These are phyloP conservation scores for Moesziomyces parantarcticus DNA, from an alignment of 1,284 basidiomycete species.

Conservation along the genomic window DNA sequence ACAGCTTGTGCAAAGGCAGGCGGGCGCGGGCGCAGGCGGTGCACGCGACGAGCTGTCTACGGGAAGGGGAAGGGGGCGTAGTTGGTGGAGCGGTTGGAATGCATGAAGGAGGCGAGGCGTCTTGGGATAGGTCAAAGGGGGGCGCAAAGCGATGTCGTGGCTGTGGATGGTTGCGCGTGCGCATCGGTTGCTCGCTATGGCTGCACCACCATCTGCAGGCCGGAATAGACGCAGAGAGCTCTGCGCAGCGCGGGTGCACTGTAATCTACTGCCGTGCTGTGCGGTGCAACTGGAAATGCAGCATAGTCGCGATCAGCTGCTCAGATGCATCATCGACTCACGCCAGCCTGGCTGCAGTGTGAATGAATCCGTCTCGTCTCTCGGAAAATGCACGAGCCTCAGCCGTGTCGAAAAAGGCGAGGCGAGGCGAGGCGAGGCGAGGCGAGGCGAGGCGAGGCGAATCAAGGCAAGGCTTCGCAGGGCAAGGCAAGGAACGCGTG, in stretches of 20 bases:
- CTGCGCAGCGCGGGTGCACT: not conserved
- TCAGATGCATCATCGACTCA: not conserved
- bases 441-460: too few relatives aligned
- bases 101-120: not conserved
- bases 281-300: not conserved
- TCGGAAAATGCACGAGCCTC: too few relatives aligned
- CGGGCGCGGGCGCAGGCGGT: not conserved
- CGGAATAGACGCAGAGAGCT: not conserved
- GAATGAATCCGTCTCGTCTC: too few relatives aligned
- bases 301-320: not conserved
- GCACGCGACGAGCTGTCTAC: not conserved
- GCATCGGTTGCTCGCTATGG: not conserved
- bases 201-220: not conserved
- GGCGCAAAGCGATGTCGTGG: not conserved
- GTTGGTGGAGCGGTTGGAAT: not conserved
- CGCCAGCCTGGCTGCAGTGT: too few relatives aligned
- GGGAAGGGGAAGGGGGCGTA: not conserved
- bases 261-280: too few relatives aligned
- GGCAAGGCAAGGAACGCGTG: not conserved
- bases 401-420: too few relatives aligned
- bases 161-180: not conserved
- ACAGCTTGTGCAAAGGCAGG: not conserved
- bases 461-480: not conserved
- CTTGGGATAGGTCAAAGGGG: too few relatives aligned
- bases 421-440: too few relatives aligned